Evolutionary conservation across 1,284 basidiomycete species (phyloP), one percentile per base, ranked within the genome.

Genomic region (Papiliotrema fonsecae): DNA sequence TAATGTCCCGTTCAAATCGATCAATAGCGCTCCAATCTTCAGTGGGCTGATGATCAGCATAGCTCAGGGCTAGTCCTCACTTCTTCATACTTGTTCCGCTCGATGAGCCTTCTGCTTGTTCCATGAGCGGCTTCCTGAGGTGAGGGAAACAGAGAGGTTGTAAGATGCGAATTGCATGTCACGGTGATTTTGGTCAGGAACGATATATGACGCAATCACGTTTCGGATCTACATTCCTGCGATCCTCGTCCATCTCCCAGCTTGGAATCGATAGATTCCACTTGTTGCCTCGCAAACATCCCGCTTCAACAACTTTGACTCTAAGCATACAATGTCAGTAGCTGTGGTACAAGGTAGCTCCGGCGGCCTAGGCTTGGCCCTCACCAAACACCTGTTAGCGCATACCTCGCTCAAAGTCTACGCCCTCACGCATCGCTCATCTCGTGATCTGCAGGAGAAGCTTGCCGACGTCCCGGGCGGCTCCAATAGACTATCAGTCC

Each of bases 1-100:
- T 3, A 87, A 68, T 1, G 82, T 87, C 0, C 85, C 85, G 11
- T 82, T 84, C 14, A 86, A 77, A 57, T 86, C 85, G 51, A 86
- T 78, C 22, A 86, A 77, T 0, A 86, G 60, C 0, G 78, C 83
- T 58, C 51, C 67, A 56, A 67, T 43, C 42, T 52, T 58, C 31
- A 51, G 43, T 3, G 47, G 34, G 21, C 50, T 56, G 30, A 5
- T 2, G 11, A 22, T 39, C 9, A 39, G 30, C 30, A 10, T 32
- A n/a, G 30, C n/a, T n/a, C 30, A 32, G n/a, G 30, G n/a, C 30
- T 10, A 10, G 42, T n/a, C n/a, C 42, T 11, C 19, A 38, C 36
- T 38, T 38, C 19, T 10, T 10, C 36, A 38, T 38, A 10, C 36
- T 22, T 38, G 21, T 22, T 16, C 19, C 36, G 21, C 13, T 22